Conservation (phyloP, 768 basidiomycete species). For the Boletus sp. region DNA sequence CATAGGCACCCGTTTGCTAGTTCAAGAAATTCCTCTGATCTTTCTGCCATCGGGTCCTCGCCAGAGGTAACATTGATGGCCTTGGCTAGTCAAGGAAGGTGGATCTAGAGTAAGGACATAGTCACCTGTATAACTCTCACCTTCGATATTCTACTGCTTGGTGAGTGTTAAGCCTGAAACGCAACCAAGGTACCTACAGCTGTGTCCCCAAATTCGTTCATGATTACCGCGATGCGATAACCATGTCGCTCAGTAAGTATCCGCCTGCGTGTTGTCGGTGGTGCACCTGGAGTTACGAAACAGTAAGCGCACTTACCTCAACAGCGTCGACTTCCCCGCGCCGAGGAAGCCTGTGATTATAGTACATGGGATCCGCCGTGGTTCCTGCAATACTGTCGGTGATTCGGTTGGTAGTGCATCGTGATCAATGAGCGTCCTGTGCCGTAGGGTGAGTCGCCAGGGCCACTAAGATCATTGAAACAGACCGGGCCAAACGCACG, state of each 20-base stretch:
- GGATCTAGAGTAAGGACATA: background rate
- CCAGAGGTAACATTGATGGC: constrained; percentile 76
- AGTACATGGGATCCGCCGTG: constrained; percentile 71
- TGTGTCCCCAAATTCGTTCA: constrained; percentile 98
- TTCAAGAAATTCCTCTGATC: constrained; percentile 85
- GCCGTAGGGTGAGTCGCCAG: constrained; percentile 6
- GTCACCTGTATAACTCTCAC: constrained; percentile 38
- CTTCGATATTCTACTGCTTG: constrained; percentile 77
- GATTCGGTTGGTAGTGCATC: background rate
- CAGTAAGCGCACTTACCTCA: constrained; percentile 48
- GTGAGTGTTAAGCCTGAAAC: constrained; percentile 16
- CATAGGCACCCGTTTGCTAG: constrained; percentile 97
- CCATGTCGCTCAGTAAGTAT: constrained; percentile 93
- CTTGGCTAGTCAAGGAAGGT: constrained; percentile 52
- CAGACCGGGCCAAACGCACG: constrained; percentile 36
- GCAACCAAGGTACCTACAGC: constrained; percentile 50
- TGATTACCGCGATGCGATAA: constrained; percentile 94
- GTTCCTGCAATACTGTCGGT: constrained; percentile 2
- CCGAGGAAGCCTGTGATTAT: constrained; percentile 95
- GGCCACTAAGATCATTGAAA: constrained; percentile 4
- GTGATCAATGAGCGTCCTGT: constrained; percentile 34
- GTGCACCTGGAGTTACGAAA: background rate
- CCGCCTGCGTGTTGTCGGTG: constrained; percentile 44
- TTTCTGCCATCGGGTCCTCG: constrained; percentile 57
- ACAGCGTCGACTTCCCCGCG: constrained; percentile 89